Conservation (phyloP, 2,329 filamentous ascomycete species). For the Zymoseptoria crescenta region DNA sequence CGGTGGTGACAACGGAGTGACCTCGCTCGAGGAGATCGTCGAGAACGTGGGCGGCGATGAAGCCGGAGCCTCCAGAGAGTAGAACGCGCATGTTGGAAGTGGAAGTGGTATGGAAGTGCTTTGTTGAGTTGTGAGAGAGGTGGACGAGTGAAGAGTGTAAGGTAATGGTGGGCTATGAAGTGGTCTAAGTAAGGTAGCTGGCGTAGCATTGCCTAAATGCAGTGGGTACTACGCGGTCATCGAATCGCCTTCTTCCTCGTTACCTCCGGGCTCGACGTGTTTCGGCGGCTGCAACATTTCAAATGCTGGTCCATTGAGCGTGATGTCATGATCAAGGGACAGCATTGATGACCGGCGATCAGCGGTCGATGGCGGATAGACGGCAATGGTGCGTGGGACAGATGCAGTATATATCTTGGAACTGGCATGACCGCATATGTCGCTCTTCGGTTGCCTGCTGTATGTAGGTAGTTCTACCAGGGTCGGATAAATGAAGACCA, state of each 20-base stretch:
- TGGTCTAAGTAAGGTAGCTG: background rate
- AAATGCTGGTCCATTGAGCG: background rate
- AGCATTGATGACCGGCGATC: background rate
- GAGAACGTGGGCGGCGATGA: conserved; percentile 59
- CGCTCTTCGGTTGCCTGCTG: no score
- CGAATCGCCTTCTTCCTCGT: background rate
- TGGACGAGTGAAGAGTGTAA: background rate
- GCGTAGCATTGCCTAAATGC: background rate
- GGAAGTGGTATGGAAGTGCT: conserved; percentile 3
- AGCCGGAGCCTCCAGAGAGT: conserved; percentile 49
- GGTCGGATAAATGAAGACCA: no score
- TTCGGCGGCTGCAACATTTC: background rate
- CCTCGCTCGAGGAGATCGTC: conserved; percentile 49
- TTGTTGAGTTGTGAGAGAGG: background rate
- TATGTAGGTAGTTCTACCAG: no score
- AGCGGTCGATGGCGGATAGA: background rate
- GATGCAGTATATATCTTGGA: background rate
- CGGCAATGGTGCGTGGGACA: background rate
- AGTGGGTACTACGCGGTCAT: background rate
- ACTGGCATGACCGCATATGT: background rate
- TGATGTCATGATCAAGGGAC: background rate
- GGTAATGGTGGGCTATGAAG: background rate
- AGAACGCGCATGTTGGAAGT: conserved; percentile 26
- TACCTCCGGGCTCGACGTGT: background rate
- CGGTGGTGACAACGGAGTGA: conserved; percentile 56